Evolutionary conservation across 2,329 filamentous ascomycete genomes (phyloP), one percentile per base, ranked within the genome.

Genomic region (Ceratocystis cubensis): DNA sequence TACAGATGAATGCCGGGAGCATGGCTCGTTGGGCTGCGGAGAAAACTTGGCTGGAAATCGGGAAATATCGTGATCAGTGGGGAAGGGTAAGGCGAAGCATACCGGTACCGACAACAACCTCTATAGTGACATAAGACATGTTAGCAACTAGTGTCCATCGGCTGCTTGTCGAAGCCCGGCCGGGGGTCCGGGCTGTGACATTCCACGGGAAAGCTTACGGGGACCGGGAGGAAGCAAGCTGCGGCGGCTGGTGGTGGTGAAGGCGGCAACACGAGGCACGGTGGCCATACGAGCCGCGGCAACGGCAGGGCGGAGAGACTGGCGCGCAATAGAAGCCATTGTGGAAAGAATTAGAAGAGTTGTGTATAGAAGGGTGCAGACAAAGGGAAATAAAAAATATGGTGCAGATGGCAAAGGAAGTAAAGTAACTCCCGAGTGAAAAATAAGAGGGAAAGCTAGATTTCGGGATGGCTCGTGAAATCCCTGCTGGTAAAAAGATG

Each of bases 191-290:
- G 48, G 10, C 48, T 28, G 37, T 41, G 48, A 25, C 33, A 65
- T 33, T 53, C 10, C 10, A 22, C 5, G 8, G 22, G 37, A 41
- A 46, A 15, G 37, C 88, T 78, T 81, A 94, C 91, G 94, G 73
- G 92, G 91, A 71, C 88, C 84, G 66, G 91, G 87, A 68, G 93
- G 91, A 67, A 99, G 82, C 73, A 93, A 87, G 74, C 82, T 81
- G 76, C 84, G 84, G 78, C 84, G 84, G 77, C 85, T 82, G 53
- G 89, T 90, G 73, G 88, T 89, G 78, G 96, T 92, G 83, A 99
- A 96, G 72, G 89, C 87, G 71, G 91, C 87, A 72, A 86, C 81
- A 76, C 85, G 81, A 66, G 68, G 72, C 70, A 70, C 68, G 66
- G 69, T 68, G 67, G 69, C 68, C 67, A 65, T 66, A 62, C 70